Evolutionary conservation across 305 asterid genomes (phyloP).

Genomic region (Rubia peregrina): DNA sequence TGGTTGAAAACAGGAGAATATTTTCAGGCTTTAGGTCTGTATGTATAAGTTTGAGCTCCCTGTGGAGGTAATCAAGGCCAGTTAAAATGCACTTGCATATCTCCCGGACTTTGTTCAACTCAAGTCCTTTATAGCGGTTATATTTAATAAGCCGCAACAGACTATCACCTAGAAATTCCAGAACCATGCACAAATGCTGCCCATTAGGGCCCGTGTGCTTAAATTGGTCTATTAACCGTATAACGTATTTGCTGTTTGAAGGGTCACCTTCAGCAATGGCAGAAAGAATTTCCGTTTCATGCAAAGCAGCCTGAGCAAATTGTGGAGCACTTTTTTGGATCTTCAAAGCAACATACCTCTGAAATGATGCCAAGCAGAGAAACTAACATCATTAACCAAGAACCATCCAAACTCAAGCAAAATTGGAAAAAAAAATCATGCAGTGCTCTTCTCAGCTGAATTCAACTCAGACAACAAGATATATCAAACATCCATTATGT

Average conservation of each 20-base stretch:
- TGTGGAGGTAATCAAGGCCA: conserved; percentile 80
- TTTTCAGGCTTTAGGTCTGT: conserved; percentile 93
- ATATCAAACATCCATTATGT: neutral
- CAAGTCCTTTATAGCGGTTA: conserved; percentile 81
- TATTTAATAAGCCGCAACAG: conserved; percentile 62
- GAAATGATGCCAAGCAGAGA: conserved; percentile 20
- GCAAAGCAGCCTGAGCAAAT: conserved; percentile 85
- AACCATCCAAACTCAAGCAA: neutral
- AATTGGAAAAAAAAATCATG: neutral
- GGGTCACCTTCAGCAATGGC: conserved; percentile 71
- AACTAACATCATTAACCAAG: conserved; percentile 7
- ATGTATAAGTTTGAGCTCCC: conserved; percentile 67
- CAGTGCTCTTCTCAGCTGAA: neutral
- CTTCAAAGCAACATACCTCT: conserved; percentile 93
- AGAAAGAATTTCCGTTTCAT: conserved; percentile 80
- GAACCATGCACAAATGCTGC: conserved; percentile 89
- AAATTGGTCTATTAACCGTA: conserved; percentile 70
- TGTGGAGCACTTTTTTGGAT: conserved; percentile 96
- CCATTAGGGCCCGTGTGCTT: conserved; percentile 93
- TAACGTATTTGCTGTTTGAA: conserved; percentile 50
- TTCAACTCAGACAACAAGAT: too few relatives aligned
- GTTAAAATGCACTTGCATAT: conserved; percentile 78
- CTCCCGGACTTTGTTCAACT: conserved; percentile 69
- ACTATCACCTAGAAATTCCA: conserved; percentile 94
- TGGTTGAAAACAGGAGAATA: conserved; percentile 66